A percentile compares a stretch with the other conserved stretches of the same genome.
Evolutionary conservation across 176 grass and related monocot species (phyloP).

Genomic region (Neostapfia colusana): DNA sequence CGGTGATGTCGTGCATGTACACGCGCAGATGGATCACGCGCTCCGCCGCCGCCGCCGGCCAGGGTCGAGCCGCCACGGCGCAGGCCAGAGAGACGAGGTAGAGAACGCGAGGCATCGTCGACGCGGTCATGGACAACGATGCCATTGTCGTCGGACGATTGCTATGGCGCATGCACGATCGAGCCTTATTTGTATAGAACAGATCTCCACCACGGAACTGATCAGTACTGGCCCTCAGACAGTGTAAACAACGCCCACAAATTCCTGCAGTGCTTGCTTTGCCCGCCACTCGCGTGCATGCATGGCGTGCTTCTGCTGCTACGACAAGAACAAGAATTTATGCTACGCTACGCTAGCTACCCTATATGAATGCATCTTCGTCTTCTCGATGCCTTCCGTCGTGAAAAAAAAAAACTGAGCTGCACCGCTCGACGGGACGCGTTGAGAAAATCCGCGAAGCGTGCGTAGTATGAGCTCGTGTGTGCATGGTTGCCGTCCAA

Average conservation of each 20-base stretch:
- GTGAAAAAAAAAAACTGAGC: background rate
- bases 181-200: background rate
- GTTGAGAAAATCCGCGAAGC: background rate
- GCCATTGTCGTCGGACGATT: background rate
- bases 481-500: background rate
- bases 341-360: background rate
- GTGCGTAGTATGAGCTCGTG: background rate
- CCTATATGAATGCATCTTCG: background rate
- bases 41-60: background rate
- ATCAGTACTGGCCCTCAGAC: background rate
- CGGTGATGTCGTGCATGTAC: slow-evolving; percentile 55
- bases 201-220: background rate
- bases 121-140: background rate
- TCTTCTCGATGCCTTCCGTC: background rate
- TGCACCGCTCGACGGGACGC: background rate
- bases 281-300: background rate
- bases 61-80: background rate
- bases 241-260: background rate
- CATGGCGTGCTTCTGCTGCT: background rate
- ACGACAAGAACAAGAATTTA: background rate
- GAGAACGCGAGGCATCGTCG: background rate
- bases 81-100: slow-evolving; percentile 16
- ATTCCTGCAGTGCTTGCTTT: background rate
- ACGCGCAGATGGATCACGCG: slow-evolving; percentile 37
- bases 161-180: too few relatives aligned